Conservation (phyloP, 2,329 filamentous ascomycete genomes). For the Pyrenophora seminiperda region DNA sequence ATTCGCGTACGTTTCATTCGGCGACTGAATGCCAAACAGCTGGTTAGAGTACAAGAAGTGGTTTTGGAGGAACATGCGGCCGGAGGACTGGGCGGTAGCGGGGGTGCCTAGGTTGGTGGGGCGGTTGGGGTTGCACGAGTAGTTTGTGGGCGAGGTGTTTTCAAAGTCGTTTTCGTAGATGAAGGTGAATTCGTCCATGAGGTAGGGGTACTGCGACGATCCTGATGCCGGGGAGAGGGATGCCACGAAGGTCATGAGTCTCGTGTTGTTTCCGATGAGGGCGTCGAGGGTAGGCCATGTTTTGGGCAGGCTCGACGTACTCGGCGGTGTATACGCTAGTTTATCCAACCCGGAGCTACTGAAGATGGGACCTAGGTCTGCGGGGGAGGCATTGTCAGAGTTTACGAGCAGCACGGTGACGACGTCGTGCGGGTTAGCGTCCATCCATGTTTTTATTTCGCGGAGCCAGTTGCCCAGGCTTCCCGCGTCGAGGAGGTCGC, state of each 20-base stretch:
- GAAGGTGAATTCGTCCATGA: constrained; percentile 67
- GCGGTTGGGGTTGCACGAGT: constrained; percentile 73
- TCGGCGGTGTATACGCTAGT: constrained; percentile 58
- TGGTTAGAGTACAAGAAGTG: constrained; percentile 73
- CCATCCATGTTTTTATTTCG: constrained; percentile 71
- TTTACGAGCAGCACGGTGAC: constrained; percentile 77
- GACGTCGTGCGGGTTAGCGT: constrained; percentile 72
- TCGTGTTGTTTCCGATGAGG: constrained; percentile 68
- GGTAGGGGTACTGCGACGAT: constrained; percentile 58
- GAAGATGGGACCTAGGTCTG: constrained; percentile 59
- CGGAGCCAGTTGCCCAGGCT: constrained; percentile 67
- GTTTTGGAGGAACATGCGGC: constrained; percentile 75
- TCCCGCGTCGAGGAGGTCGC: constrained; percentile 71
- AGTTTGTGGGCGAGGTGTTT: constrained; percentile 65
- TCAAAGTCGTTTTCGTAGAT: constrained; percentile 77
- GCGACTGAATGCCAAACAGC: constrained; percentile 46
- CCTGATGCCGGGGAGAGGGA: constrained; percentile 45
- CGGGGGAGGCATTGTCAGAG: constrained; percentile 62
- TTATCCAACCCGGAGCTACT: constrained; percentile 60
- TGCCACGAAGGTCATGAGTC: constrained; percentile 72
- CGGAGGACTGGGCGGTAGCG: constrained; percentile 58
- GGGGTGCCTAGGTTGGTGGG: constrained; percentile 59
- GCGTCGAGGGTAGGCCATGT: constrained; percentile 74
- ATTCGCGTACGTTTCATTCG: constrained; percentile 58
- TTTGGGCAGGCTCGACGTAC: constrained; percentile 54